A percentile compares a stretch with the other conserved stretches of the same genome.
These are phyloP conservation scores for Metschnikowia aberdeeniae DNA, from an alignment of 805 yeast species.

Conservation along the genomic window DNA sequence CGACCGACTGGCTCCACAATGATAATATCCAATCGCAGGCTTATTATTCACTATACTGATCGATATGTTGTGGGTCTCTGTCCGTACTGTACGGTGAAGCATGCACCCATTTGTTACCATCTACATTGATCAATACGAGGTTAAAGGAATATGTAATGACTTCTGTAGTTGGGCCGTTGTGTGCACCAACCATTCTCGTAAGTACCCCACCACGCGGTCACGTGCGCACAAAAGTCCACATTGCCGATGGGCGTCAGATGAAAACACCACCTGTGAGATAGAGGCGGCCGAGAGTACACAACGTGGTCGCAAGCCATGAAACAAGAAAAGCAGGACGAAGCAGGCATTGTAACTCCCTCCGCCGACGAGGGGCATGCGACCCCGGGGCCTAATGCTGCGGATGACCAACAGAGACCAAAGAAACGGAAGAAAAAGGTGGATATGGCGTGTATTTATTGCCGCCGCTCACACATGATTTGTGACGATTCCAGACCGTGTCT, in stretches of 20 bases:
- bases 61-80: too few relatives aligned
- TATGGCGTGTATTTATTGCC: conserved; percentile 83
- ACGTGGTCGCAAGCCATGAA: not conserved
- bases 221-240: conserved; percentile 1
- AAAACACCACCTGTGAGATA: not conserved
- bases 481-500: conserved; percentile 74
- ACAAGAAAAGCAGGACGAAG: not conserved
- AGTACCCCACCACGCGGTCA: conserved; percentile 2
- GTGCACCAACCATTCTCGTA: too few relatives aligned
- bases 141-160: not conserved
- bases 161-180: too few relatives aligned
- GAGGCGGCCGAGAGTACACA: not conserved
- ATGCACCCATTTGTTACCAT: too few relatives aligned
- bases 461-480: conserved; percentile 92
- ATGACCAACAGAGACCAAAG: conserved; percentile 1
- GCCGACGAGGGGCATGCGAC: not conserved
- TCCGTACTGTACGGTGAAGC: too few relatives aligned
- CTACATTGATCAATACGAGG: not conserved
- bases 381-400: not conserved
- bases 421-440: conserved; percentile 49
- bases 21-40: too few relatives aligned
- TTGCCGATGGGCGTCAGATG: conserved; percentile 1
- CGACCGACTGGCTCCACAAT: too few relatives aligned
- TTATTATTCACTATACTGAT: too few relatives aligned
- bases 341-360: not conserved